Conservation (phyloP, 257 asterid genomes). For the Plantago ovata region DNA sequence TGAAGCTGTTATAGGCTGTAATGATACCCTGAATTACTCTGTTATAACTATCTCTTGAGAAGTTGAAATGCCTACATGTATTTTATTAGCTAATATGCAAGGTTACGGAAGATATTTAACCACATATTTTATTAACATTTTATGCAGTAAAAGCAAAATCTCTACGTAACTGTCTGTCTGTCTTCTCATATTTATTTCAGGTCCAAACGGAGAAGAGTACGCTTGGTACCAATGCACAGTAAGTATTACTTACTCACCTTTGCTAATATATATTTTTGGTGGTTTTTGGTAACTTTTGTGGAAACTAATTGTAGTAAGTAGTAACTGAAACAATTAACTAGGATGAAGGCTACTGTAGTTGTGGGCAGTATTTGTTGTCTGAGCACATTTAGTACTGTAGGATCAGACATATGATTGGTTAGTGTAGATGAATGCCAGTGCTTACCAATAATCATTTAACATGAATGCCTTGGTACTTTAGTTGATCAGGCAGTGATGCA, state of each 20-base stretch:
- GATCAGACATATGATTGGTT: not conserved
- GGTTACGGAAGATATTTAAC: not conserved
- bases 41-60: not conserved
- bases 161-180: slow-evolving; percentile 18
- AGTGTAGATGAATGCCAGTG: not conserved
- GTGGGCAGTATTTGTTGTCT: not conserved
- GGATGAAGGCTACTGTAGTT: slow-evolving; percentile 1
- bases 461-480: not conserved
- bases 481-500: too few relatives aligned
- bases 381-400: not conserved
- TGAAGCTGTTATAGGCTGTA: not conserved
- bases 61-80: slow-evolving; percentile 2
- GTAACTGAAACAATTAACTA: not conserved
- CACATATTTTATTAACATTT: not conserved
- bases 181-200: slow-evolving; percentile 36
- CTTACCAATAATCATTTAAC: slow-evolving; percentile 7
- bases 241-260: slow-evolving; percentile 26
- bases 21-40: not conserved
- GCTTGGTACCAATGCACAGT: slow-evolving; percentile 94
- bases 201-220: slow-evolving; percentile 78
- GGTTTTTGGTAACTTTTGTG: not conserved
- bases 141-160: not conserved
- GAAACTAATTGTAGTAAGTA: not conserved
- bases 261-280: not conserved
- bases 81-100: slow-evolving; percentile 4